Evolutionary conservation across 176 grass and related monocot genomes (phyloP).

Genomic region (Tillandsia fasciculata): DNA sequence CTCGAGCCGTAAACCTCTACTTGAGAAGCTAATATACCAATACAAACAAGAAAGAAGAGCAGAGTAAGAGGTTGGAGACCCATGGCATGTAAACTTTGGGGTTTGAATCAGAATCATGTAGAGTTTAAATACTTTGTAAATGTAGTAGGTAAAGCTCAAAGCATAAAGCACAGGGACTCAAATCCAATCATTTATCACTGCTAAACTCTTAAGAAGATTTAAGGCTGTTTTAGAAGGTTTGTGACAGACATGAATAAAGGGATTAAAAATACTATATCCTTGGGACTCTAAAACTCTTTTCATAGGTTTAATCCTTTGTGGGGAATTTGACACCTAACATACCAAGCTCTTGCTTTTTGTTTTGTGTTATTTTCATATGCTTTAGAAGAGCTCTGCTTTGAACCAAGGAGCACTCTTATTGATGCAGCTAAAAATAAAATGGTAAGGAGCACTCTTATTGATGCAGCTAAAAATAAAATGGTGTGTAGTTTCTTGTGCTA

Average conservation of each 20-base stretch:
- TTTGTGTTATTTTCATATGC: not conserved
- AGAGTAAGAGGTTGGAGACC: not conserved
- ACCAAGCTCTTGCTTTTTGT: not conserved
- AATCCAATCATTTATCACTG: slow-evolving; percentile 15
- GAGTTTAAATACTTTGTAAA: not conserved
- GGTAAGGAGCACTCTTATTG: not conserved
- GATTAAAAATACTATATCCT: slow-evolving; percentile 1
- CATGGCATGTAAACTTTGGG: slow-evolving; percentile 13
- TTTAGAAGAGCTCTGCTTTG: not conserved
- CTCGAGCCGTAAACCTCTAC: slow-evolving; percentile 19
- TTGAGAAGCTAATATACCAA: not conserved
- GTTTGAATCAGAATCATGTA: not conserved
- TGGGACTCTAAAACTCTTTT: slow-evolving; percentile 5
- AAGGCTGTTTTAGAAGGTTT: slow-evolving; percentile 18
- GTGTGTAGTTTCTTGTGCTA: not conserved
- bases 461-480: not conserved
- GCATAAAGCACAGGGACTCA: slow-evolving; percentile 40
- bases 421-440: not conserved
- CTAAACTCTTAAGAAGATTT: not conserved
- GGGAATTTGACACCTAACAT: not conserved
- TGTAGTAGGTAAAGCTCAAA: slow-evolving; percentile 21
- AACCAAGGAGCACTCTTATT: not conserved
- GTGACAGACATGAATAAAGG: slow-evolving; percentile 14
- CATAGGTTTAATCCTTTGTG: not conserved
- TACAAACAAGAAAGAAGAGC: slow-evolving; percentile 7